phyloP scores from a whole-genome alignment of 768 basidiomycete species.

The Exsudoporus frostii region DNA sequence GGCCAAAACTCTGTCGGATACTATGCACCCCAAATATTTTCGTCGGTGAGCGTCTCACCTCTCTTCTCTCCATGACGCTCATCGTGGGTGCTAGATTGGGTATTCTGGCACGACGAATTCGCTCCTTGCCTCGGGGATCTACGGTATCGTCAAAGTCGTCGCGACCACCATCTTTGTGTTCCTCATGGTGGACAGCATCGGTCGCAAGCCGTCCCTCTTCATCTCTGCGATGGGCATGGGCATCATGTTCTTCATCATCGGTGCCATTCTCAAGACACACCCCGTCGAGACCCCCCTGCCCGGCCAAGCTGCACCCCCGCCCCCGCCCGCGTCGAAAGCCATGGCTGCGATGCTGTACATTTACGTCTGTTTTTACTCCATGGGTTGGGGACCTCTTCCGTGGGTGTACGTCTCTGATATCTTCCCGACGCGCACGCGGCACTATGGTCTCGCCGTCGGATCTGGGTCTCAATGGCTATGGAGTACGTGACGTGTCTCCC shows the following conservation, averaged over 20 bases:
- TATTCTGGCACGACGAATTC: constrained; percentile 56
- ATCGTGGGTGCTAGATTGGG: constrained; percentile 49
- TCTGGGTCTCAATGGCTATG: constrained; percentile 82
- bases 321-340: constrained; percentile 57
- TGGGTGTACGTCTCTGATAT: constrained; percentile 78
- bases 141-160: constrained; percentile 64
- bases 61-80: not conserved
- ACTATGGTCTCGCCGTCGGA: constrained; percentile 74
- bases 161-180: constrained; percentile 66
- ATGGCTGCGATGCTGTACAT: constrained; percentile 89
- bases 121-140: constrained; percentile 71
- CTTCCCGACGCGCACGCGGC: constrained; percentile 80
- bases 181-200: constrained; percentile 63
- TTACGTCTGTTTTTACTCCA: constrained; percentile 84
- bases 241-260: constrained; percentile 75
- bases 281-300: constrained; percentile 44
- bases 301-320: constrained; percentile 37
- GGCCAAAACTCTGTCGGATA: constrained; percentile 83
- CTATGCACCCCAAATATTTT: constrained; percentile 73
- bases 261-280: constrained; percentile 77
- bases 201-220: constrained; percentile 67
- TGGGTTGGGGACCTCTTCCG: constrained; percentile 79
- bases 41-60: constrained; percentile 42
- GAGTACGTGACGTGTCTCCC: too few relatives aligned
- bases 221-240: constrained; percentile 81